Evolutionary conservation across 768 basidiomycete genomes (phyloP).

Genomic region (Serendipita sp.): DNA sequence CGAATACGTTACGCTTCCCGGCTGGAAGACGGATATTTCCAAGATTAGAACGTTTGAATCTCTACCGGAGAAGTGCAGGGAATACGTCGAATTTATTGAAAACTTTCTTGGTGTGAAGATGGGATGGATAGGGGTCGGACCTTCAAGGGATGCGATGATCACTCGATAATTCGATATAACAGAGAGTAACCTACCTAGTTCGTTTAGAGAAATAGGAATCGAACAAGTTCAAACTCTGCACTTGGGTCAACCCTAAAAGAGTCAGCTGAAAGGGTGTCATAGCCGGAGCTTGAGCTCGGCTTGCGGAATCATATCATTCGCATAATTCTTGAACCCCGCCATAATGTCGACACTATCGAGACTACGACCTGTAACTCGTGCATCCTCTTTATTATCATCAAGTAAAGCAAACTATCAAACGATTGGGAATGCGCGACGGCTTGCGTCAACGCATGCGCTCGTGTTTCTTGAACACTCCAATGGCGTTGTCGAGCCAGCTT

Average conservation of each 20-base stretch:
- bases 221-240: no score
- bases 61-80: slow-evolving; percentile 70
- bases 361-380: neutral
- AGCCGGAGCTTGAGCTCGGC: neutral
- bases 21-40: slow-evolving; percentile 75
- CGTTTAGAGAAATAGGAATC: no score
- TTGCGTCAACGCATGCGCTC: slow-evolving; percentile 49
- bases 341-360: neutral
- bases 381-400: neutral
- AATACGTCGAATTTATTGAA: slow-evolving; percentile 81
- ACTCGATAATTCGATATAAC: neutral
- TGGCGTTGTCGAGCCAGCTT: slow-evolving; percentile 67
- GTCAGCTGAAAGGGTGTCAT: neutral
- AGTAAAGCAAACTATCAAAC: neutral
- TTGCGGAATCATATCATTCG: neutral
- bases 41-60: slow-evolving; percentile 44
- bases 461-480: slow-evolving; percentile 81
- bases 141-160: slow-evolving; percentile 68
- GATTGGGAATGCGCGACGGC: neutral
- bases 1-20: slow-evolving; percentile 73
- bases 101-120: slow-evolving; percentile 51
- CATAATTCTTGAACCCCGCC: neutral
- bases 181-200: neutral
- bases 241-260: no score
- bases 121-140: slow-evolving; percentile 89